These are phyloP conservation scores for Daldinia bambusicola DNA, from an alignment of 495 filamentous ascomycete species.

Conservation along the genomic window DNA sequence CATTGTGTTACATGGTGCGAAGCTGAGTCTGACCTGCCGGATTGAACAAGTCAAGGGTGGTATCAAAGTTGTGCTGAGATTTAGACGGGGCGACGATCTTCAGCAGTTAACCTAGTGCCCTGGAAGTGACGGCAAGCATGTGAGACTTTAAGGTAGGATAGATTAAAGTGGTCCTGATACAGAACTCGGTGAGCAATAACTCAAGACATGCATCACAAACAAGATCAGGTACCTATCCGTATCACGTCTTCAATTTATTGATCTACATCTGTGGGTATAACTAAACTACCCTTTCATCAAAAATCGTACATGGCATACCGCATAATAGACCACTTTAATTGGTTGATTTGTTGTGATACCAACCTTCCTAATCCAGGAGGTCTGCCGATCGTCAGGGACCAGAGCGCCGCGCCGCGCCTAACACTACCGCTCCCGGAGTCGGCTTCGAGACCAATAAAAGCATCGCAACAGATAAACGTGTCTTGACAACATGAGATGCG, in stretches of 20 bases:
- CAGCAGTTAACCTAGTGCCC: slow-evolving; percentile 2
- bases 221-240: background rate
- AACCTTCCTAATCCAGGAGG: slow-evolving; percentile 43
- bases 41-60: slow-evolving; percentile 35
- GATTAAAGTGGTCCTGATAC: slow-evolving; percentile 5
- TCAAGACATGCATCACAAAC: background rate
- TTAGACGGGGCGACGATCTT: slow-evolving; percentile 32
- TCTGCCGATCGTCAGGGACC: slow-evolving; percentile 41
- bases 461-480: slow-evolving; percentile 31
- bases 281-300: slow-evolving; percentile 28
- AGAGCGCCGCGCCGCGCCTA: slow-evolving; percentile 10
- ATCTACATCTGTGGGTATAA: slow-evolving; percentile 20
- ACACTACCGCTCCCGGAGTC: slow-evolving; percentile 1
- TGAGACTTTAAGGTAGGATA: background rate
- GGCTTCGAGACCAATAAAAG: slow-evolving; percentile 35
- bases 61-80: slow-evolving; percentile 34
- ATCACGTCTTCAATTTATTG: slow-evolving; percentile 7
- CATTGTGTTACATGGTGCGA: slow-evolving; percentile 34
- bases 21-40: slow-evolving; percentile 41
- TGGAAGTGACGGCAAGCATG: slow-evolving; percentile 3
- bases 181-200: background rate
- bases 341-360: slow-evolving; percentile 15
- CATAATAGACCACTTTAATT: slow-evolving; percentile 24
- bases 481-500: background rate
- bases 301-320: slow-evolving; percentile 31